Evolutionary conservation across 78 protist species (phyloP), one percentile per base, ranked within the genome.

Genomic region (Dictyostelium brefeldianum): DNA sequence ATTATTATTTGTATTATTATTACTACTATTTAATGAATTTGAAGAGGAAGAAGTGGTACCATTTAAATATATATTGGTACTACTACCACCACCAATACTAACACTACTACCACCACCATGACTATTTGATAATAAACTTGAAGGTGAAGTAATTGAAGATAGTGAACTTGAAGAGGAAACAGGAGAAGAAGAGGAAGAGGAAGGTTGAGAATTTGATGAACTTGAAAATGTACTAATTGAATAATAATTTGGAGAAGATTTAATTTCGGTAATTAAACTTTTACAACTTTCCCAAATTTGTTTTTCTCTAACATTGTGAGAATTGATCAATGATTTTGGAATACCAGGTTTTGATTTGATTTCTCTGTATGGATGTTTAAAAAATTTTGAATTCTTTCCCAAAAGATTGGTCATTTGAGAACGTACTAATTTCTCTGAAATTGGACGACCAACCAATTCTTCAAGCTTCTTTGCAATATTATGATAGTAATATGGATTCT

Each of bases 241-340:
- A 67, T 67, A 67, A 67, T 67, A 67, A 31, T 67, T 67, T 31
- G 75, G 75, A 15, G 47, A 29, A 10, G 75, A 67, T 67, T 67
- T 67, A 67, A 67, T 67, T 67, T 67, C 75, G 75, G 75, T 67
- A 31, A 67, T 67, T 67, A 67, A 67, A 31, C 31, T 67, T 67
- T 67, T 67, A 67, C 75, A 67, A 67, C 75, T 67, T 31, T 67
- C 75, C 75, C 75, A 67, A 31, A 67, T 67, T 31, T 67, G 75
- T 15, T 67, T 67, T 22, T 67, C 75, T 31, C 75, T 67, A 5
- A 31, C 4, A 67, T 67, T 67, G 12, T 67, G 75, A 31, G 75
- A 67, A 31, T 67, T 67, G 27, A 67, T 67, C 18, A 67, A 31
- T 31, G 75, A 67, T 67, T 67, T 67, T 27, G 75, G 75, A 9